These are phyloP conservation scores for Cordyceps cateniannulata DNA, from an alignment of 2,329 filamentous ascomycete species.

Conservation along the genomic window DNA sequence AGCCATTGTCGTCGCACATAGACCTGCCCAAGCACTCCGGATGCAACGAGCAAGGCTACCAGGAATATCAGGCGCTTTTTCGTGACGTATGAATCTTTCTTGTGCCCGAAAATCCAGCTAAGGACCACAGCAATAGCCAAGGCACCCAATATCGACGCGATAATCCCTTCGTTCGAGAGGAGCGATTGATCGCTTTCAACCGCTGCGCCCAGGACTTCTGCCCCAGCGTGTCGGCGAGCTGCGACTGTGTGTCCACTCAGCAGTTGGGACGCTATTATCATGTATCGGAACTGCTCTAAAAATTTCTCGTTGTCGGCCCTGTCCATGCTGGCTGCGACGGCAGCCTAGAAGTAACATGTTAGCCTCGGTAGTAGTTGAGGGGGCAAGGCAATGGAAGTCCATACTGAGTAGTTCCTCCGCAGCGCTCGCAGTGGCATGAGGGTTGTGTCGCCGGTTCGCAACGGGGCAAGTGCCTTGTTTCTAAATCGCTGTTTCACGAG, in stretches of 20 bases:
- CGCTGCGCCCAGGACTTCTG: slow-evolving; percentile 14
- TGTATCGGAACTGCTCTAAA: slow-evolving; percentile 87
- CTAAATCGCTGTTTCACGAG: slow-evolving; percentile 49
- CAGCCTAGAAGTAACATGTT: slow-evolving; percentile 41
- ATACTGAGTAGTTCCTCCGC: slow-evolving; percentile 46
- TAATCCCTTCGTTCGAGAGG: slow-evolving; percentile 37
- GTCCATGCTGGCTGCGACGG: slow-evolving; percentile 65
- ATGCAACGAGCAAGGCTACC: slow-evolving; percentile 46
- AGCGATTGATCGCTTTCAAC: slow-evolving; percentile 22
- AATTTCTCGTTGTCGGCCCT: slow-evolving; percentile 77
- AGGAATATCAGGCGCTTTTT: slow-evolving; percentile 48
- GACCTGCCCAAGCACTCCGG: slow-evolving; percentile 53
- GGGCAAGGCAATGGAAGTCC: slow-evolving; percentile 17
- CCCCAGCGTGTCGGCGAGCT: slow-evolving; percentile 24
- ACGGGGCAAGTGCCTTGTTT: slow-evolving; percentile 36
- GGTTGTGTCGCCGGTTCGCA: slow-evolving; percentile 29
- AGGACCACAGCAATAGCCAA: slow-evolving; percentile 64
- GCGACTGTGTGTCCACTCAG: slow-evolving; percentile 62
- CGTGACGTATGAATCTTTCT: slow-evolving; percentile 42
- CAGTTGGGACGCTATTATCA: slow-evolving; percentile 85
- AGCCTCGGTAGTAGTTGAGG: background rate
- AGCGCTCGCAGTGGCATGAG: slow-evolving; percentile 37
- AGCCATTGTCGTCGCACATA: slow-evolving; percentile 77
- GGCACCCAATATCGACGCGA: slow-evolving; percentile 46
- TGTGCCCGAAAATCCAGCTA: slow-evolving; percentile 58